These are phyloP conservation scores for Pugionium cornutum DNA, from an alignment of 345 rosid genomes.

Conservation along the genomic window DNA sequence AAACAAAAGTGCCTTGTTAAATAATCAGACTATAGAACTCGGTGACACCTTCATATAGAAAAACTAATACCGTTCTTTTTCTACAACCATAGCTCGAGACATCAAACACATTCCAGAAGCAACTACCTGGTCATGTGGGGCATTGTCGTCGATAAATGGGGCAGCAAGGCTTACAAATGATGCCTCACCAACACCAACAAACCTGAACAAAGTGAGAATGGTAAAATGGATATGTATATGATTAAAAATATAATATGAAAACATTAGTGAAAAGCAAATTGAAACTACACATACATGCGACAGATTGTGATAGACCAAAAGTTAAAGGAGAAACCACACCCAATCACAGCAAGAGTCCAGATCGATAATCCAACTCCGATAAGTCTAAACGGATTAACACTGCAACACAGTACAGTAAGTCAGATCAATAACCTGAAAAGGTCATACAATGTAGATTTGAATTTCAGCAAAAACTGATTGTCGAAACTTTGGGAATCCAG, in stretches of 20 bases:
- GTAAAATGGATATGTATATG: background rate
- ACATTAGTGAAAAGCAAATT: slow-evolving; percentile 13
- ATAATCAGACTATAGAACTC: slow-evolving; percentile 9
- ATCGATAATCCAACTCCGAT: slow-evolving; percentile 88
- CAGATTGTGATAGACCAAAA: slow-evolving; percentile 85
- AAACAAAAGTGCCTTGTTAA: slow-evolving; percentile 10
- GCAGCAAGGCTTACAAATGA: slow-evolving; percentile 98
- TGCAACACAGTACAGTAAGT: slow-evolving; percentile 42
- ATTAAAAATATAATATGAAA: background rate
- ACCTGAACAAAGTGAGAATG: slow-evolving; percentile 51
- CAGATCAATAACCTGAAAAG: background rate
- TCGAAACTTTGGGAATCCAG: slow-evolving; percentile 7
- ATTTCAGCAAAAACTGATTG: background rate
- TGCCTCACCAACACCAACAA: slow-evolving; percentile 98
- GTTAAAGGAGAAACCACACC: slow-evolving; percentile 78
- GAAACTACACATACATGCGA: slow-evolving; percentile 67
- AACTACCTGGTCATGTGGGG: slow-evolving; percentile 74
- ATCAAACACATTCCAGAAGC: slow-evolving; percentile 12
- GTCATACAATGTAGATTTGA: background rate
- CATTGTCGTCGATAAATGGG: slow-evolving; percentile 94
- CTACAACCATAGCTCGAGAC: background rate
- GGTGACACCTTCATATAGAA: background rate
- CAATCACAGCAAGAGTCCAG: slow-evolving; percentile 79
- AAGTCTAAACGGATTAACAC: slow-evolving; percentile 87
- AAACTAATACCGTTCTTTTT: background rate